Conservation (phyloP, 495 filamentous ascomycete genomes). For the Immersiella caudata region DNA sequence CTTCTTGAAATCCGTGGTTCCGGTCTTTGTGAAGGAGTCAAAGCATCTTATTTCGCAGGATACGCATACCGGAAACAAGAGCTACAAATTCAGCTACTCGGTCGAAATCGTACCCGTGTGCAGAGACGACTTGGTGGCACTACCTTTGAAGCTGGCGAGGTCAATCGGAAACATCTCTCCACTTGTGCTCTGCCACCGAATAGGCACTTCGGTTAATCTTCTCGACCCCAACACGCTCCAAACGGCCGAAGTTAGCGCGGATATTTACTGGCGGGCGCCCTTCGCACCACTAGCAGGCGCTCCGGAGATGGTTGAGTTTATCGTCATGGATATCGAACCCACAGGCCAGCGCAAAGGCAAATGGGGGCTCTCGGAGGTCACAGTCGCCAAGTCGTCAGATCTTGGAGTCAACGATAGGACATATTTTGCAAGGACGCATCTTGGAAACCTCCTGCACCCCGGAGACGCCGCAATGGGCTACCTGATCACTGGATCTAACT, state of each 20-base stretch:
- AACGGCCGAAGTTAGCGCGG: slow-evolving; percentile 77
- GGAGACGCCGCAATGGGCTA: slow-evolving; percentile 95
- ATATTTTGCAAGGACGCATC: slow-evolving; percentile 86
- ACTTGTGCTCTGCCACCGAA: slow-evolving; percentile 71
- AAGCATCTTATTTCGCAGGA: slow-evolving; percentile 93
- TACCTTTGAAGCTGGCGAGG: slow-evolving; percentile 88
- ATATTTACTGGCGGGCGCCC: slow-evolving; percentile 84
- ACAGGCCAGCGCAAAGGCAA: slow-evolving; percentile 74
- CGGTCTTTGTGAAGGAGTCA: slow-evolving; percentile 78
- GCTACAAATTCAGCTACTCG: slow-evolving; percentile 90
- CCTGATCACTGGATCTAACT: slow-evolving; percentile 82
- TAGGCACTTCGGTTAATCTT: slow-evolving; percentile 87
- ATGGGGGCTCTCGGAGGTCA: slow-evolving; percentile 80
- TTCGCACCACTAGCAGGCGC: slow-evolving; percentile 84
- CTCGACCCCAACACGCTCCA: slow-evolving; percentile 91
- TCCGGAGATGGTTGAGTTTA: slow-evolving; percentile 84
- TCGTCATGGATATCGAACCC: slow-evolving; percentile 92
- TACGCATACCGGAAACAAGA: slow-evolving; percentile 83
- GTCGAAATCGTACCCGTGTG: slow-evolving; percentile 88
- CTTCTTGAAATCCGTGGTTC: slow-evolving; percentile 81
- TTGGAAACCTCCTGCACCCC: slow-evolving; percentile 81
- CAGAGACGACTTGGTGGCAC: slow-evolving; percentile 91
- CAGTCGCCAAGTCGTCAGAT: slow-evolving; percentile 84
- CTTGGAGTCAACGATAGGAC: slow-evolving; percentile 83
- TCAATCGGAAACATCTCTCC: slow-evolving; percentile 79